Evolutionary conservation across 352 stramenopile genomes (phyloP).

Genomic region (Thalassiosira mediterranea): DNA sequence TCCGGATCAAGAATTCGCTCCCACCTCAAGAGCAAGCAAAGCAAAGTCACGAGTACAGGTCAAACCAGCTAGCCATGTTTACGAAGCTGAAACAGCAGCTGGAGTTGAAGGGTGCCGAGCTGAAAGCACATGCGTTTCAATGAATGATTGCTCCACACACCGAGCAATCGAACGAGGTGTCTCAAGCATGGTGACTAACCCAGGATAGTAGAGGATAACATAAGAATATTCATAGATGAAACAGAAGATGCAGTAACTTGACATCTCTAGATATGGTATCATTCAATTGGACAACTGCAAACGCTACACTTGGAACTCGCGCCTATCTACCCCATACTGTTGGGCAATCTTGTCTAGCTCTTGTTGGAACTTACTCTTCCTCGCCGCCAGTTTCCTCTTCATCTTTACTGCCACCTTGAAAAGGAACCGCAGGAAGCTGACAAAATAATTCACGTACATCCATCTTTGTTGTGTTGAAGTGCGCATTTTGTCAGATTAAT

Average conservation of each 20-base stretch:
- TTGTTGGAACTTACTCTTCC: slow-evolving; percentile 19
- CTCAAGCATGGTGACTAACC: no score
- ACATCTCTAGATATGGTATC: no score
- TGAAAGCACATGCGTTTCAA: slow-evolving; percentile 13
- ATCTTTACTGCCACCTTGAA: slow-evolving; percentile 18
- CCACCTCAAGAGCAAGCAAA: slow-evolving; percentile 84
- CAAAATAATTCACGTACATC: slow-evolving; percentile 14
- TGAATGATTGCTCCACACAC: background rate
- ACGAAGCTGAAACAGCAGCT: slow-evolving; percentile 87
- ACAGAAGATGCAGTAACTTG: no score
- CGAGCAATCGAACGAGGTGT: background rate
- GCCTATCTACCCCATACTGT: slow-evolving; percentile 11
- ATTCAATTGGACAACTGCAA: no score
- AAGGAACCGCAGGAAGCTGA: slow-evolving; percentile 4
- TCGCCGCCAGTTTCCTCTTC: slow-evolving; percentile 6
- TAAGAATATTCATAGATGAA: no score
- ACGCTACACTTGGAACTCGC: slow-evolving; percentile 1
- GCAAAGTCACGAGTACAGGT: slow-evolving; percentile 83
- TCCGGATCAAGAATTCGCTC: background rate
- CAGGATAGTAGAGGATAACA: no score
- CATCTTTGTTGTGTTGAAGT: no score
- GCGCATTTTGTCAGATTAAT: no score
- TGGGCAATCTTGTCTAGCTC: slow-evolving; percentile 25
- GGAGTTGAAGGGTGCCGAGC: slow-evolving; percentile 77
- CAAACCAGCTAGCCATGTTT: slow-evolving; percentile 88